Evolutionary conservation across 257 asterid genomes (phyloP).

Genomic region (Fraxinus pennsylvanica): DNA sequence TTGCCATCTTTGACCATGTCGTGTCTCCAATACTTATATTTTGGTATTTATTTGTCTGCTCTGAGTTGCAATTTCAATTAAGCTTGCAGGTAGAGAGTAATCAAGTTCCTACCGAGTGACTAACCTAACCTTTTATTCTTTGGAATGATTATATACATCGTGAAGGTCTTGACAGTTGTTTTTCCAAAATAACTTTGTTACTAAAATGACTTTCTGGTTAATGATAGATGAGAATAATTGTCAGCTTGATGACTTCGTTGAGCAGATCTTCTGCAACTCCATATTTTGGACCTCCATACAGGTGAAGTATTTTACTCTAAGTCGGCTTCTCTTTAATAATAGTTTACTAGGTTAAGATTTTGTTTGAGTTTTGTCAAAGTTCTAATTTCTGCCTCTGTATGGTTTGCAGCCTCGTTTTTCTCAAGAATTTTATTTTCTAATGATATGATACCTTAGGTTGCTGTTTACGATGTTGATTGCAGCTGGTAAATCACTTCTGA

Average conservation of each 20-base stretch:
- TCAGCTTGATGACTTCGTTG: slow-evolving; percentile 78
- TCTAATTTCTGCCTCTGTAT: slow-evolving; percentile 37
- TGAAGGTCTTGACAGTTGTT: slow-evolving; percentile 38
- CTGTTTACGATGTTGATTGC: slow-evolving; percentile 19
- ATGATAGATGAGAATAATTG: slow-evolving; percentile 74
- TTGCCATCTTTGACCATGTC: slow-evolving; percentile 12
- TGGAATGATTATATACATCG: slow-evolving; percentile 33
- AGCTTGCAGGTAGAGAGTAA: slow-evolving; percentile 12
- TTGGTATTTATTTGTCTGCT: slow-evolving; percentile 9
- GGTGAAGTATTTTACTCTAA: slow-evolving; percentile 51
- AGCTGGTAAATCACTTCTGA: slow-evolving; percentile 22
- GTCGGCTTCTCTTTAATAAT: slow-evolving; percentile 26
- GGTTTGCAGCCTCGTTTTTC: slow-evolving; percentile 47
- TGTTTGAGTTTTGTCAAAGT: slow-evolving; percentile 24
- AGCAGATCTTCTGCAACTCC: slow-evolving; percentile 70
- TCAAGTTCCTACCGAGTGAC: too few relatives aligned
- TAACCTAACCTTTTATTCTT: slow-evolving; percentile 22
- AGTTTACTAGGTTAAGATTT: slow-evolving; percentile 25
- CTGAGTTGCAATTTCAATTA: slow-evolving; percentile 13
- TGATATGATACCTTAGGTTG: slow-evolving; percentile 18
- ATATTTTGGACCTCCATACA: slow-evolving; percentile 54
- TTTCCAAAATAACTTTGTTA: slow-evolving; percentile 30
- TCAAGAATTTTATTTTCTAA: slow-evolving; percentile 29
- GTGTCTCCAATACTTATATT: neutral
- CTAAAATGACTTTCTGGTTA: slow-evolving; percentile 70